Percentiles rank a stretch among this genome's conserved stretches.
These are phyloP conservation scores for Sporothrix pseudoabietina DNA, from an alignment of 2,329 filamentous ascomycete species.

Conservation along the genomic window DNA sequence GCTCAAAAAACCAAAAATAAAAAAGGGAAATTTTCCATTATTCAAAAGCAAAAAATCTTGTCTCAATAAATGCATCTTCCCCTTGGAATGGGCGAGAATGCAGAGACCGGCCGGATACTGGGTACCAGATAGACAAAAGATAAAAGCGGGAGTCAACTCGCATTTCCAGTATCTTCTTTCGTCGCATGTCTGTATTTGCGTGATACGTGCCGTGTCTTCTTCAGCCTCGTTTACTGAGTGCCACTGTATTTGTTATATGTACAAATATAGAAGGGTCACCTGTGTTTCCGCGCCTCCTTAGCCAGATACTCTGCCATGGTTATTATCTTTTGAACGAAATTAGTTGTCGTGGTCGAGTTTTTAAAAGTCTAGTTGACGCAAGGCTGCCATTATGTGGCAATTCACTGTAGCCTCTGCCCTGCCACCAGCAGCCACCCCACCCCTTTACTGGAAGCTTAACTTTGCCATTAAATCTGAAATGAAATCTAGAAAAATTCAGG, in stretches of 20 bases:
- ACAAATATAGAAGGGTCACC: background rate
- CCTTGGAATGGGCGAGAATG: background rate
- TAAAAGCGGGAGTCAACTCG: background rate
- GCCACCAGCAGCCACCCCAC: background rate
- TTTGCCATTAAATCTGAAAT: too few relatives aligned
- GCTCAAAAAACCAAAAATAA: slow-evolving; percentile 3
- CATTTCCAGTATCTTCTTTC: slow-evolving; percentile 1
- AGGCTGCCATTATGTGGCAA: background rate
- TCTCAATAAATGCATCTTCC: background rate
- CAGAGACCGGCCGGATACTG: slow-evolving; percentile 27
- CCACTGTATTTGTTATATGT: background rate
- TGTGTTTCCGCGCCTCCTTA: background rate
- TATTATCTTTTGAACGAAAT: too few relatives aligned
- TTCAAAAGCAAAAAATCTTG: background rate
- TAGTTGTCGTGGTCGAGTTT: background rate
- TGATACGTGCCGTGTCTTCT: background rate
- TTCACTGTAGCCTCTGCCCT: background rate
- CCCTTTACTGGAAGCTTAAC: background rate
- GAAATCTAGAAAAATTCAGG: background rate
- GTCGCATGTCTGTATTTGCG: background rate
- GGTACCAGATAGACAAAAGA: slow-evolving; percentile 32
- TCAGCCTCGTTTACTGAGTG: background rate
- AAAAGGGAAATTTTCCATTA: slow-evolving; percentile 20
- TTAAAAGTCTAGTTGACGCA: background rate
- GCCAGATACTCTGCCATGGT: background rate